Evolutionary conservation across 805 yeast genomes (phyloP), one percentile per base, ranked within the genome.

Genomic region (Yamadazyma sp.): DNA sequence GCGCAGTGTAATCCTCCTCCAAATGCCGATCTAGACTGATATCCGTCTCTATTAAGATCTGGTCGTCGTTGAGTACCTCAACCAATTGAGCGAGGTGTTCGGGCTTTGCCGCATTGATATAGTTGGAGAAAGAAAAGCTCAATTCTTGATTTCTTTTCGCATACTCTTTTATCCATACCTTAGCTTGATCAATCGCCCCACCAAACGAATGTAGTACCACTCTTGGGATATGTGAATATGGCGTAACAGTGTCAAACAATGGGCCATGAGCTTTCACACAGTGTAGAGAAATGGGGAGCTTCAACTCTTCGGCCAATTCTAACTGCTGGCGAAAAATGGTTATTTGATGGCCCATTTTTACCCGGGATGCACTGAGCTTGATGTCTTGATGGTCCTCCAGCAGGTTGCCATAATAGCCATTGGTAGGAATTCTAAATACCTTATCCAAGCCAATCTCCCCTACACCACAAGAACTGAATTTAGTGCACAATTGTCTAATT

Each of bases 381-480:
- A 35, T 36, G 11, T 28, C 41, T 3, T 27, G 32, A 14, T 40
- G 42, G 6, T 26, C 14, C n/a, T 37, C 37, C 9, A 33, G 27
- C 13, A 43, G 45, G 41, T 66, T 62, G 2, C 81, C 81, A 40
- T 63, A 64, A 52, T 57, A 78, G 2, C 89, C 88, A 40, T 62
- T 63, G 38, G 57, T 49, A 2, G 95, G 95, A 3, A 90, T 57
- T 24, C 85, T 59, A 52, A 86, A 85, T 20, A 77, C 53, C 56
- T 82, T 84, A 57, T 91, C 99, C 2, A 93, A 62, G 0, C 99
- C 99, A n/a, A 88, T 73, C 50, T 91, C 99, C 1, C 99, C 99
- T 7, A 91, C 67, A 9, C 85, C 73, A 14, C 32, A 45, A n/a
- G 19, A 15, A 5, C 7, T 20, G 18, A 28, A 22, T n/a, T 17